Conservation (phyloP, 2,329 filamentous ascomycete species). For the Colletotrichum spaethianum region DNA sequence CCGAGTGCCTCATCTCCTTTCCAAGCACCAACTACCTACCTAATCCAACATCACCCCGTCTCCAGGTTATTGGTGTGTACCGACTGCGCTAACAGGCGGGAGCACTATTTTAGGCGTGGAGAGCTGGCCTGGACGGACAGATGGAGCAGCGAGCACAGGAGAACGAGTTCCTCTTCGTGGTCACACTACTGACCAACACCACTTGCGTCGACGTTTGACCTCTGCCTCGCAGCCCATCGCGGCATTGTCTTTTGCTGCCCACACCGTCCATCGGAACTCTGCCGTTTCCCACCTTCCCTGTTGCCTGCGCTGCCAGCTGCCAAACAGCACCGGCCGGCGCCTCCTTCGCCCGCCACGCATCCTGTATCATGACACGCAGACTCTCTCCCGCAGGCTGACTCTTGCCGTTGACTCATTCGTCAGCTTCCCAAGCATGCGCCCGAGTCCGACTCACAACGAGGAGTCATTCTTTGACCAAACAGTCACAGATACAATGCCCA, state of each 20-base stretch:
- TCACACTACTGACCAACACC: neutral
- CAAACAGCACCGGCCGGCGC: neutral
- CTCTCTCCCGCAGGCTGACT: conserved; percentile 16
- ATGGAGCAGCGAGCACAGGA: neutral
- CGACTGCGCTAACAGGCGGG: conserved; percentile 11
- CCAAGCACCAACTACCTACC: neutral
- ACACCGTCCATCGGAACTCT: neutral
- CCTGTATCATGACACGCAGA: conserved; percentile 27
- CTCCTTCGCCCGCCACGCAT: neutral
- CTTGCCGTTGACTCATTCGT: conserved; percentile 20
- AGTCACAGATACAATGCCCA: neutral
- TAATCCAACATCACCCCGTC: neutral
- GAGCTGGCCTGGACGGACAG: neutral
- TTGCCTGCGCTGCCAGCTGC: conserved; percentile 7
- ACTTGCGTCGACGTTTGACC: neutral
- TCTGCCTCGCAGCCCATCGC: neutral
- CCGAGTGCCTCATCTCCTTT: conserved; percentile 6
- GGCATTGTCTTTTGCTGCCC: neutral
- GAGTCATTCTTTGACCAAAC: neutral
- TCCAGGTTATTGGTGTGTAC: neutral
- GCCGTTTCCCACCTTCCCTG: neutral
- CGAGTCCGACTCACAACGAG: neutral
- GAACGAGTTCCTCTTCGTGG: neutral
- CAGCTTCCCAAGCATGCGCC: neutral
- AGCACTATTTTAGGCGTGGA: conserved; percentile 25